Evolutionary conservation across 805 yeast species (phyloP).

Genomic region (Lipomyces sp.): DNA sequence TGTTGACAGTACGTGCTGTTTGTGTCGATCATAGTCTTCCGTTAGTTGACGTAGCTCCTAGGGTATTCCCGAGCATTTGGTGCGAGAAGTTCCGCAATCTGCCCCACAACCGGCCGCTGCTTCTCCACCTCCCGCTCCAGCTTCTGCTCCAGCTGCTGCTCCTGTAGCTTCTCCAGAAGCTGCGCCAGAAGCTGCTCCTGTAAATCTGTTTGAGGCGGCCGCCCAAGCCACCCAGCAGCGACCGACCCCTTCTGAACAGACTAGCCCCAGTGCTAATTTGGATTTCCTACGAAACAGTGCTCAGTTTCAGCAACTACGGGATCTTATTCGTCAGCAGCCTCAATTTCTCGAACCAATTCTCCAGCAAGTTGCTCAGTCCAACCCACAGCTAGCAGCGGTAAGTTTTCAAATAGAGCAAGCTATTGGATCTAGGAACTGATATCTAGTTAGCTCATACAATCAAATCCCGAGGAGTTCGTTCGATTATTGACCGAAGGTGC

Average conservation of each 20-base stretch:
- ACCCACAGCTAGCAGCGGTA: conserved; percentile 82
- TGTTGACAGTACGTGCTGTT: conserved; percentile 56
- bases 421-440: not conserved
- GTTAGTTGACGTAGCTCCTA: conserved; percentile 3
- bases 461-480: conserved; percentile 86
- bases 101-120: conserved; percentile 40
- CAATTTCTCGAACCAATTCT: conserved; percentile 83
- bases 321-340: conserved; percentile 82
- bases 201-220: conserved; percentile 50
- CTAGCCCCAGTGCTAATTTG: conserved; percentile 51
- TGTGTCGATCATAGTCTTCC: conserved; percentile 3
- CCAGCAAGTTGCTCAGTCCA: conserved; percentile 76
- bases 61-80: conserved; percentile 77
- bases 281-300: conserved; percentile 44
- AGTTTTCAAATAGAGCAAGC: not conserved
- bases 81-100: conserved; percentile 41
- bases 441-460: conserved; percentile 29
- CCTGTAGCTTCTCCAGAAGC: conserved; percentile 37
- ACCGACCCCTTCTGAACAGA: conserved; percentile 52
- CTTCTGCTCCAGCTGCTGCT: conserved; percentile 39
- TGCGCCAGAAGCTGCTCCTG: conserved; percentile 41
- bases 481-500: conserved; percentile 56
- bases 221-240: conserved; percentile 53
- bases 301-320: conserved; percentile 65
- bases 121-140: conserved; percentile 37